These are phyloP conservation scores for Nemania abortiva DNA, from an alignment of 2,329 filamentous ascomycete genomes.

Conservation along the genomic window DNA sequence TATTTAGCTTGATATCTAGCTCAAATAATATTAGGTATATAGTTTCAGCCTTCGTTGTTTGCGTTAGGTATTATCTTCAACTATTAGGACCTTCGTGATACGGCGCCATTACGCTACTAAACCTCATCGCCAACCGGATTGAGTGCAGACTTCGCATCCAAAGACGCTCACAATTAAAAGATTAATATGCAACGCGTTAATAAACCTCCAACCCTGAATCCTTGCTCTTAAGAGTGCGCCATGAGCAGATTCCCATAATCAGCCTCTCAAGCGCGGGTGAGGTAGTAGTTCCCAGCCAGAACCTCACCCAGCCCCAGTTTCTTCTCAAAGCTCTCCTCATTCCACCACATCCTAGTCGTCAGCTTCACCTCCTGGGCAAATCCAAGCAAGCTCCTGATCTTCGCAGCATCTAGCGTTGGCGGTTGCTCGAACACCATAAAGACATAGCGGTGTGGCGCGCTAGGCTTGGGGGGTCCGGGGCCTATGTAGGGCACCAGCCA, in stretches of 20 bases:
- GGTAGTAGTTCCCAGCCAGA: constrained; percentile 29
- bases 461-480: constrained; percentile 35
- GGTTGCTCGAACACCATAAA: constrained; percentile 37
- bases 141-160: neutral
- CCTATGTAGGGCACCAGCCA: constrained; percentile 32
- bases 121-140: no score
- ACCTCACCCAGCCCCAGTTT: constrained; percentile 33
- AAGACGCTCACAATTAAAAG: neutral
- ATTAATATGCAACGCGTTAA: neutral
- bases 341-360: constrained; percentile 32
- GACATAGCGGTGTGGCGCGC: constrained; percentile 34
- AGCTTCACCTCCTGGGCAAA: constrained; percentile 25
- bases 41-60: no score
- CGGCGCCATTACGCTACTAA: no score
- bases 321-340: constrained; percentile 25
- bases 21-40: no score
- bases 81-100: no score
- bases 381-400: constrained; percentile 23
- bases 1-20: no score
- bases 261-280: constrained; percentile 13
- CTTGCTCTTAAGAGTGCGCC: neutral
- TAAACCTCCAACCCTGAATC: neutral
- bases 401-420: constrained; percentile 22
- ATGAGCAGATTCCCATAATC: neutral
- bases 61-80: no score